Percentiles rank a stretch among this genome's conserved stretches.
Conservation (phyloP, 106 monocot species). For the Apostasia ramifera region DNA sequence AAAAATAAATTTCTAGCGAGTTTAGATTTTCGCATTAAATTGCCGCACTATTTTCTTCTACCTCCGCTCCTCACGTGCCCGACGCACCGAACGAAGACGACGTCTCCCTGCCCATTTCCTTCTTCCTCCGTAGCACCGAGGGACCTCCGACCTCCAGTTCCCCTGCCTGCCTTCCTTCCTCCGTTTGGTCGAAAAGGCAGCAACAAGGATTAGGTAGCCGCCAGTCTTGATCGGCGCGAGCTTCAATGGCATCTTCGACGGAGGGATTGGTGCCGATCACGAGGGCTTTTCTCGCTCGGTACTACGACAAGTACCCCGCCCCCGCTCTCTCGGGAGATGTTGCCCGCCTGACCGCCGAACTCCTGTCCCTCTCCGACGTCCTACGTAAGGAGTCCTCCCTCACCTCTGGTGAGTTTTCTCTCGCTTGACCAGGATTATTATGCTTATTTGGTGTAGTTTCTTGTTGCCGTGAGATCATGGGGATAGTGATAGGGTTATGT, state of each 20-base stretch:
- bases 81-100: too few relatives aligned
- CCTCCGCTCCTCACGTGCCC: too few relatives aligned
- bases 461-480: background rate
- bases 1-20: too few relatives aligned
- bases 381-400: conserved; percentile 36
- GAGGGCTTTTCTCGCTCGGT: conserved; percentile 60
- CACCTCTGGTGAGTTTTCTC: conserved; percentile 27
- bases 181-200: too few relatives aligned
- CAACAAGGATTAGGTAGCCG: too few relatives aligned
- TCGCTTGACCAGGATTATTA: background rate
- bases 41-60: too few relatives aligned
- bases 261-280: conserved; percentile 90
- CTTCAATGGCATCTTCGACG: conserved; percentile 47
- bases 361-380: conserved; percentile 30
- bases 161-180: too few relatives aligned
- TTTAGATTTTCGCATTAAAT: too few relatives aligned
- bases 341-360: conserved; percentile 36
- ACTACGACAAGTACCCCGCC: conserved; percentile 81
- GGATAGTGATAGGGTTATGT: background rate
- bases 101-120: too few relatives aligned
- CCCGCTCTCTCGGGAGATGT: conserved; percentile 53
- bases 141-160: too few relatives aligned
- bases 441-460: background rate
- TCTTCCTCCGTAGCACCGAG: too few relatives aligned
- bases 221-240: background rate